Percentiles rank a stretch among this genome's conserved stretches.
Evolutionary conservation across 306 rosid genomes (phyloP).

Genomic region (Sicyos edulis): DNA sequence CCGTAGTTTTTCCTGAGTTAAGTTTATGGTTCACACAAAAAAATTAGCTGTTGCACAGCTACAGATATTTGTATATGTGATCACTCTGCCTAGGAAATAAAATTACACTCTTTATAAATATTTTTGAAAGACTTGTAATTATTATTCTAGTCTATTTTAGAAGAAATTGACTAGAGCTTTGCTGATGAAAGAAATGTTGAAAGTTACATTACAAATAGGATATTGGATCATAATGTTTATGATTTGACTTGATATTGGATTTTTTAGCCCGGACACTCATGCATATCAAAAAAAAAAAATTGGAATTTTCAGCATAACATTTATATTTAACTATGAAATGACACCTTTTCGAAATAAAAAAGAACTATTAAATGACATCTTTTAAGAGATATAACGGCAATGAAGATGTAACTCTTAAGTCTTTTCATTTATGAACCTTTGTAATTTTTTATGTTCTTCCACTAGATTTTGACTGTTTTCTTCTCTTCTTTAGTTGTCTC

Average conservation of each 20-base stretch:
- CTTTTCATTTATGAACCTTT: constrained; percentile 19
- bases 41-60: background rate
- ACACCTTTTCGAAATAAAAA: background rate
- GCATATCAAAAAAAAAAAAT: too few species aligned
- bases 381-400: background rate
- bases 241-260: background rate
- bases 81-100: background rate
- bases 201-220: background rate
- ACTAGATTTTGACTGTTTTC: background rate
- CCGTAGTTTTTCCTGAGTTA: background rate
- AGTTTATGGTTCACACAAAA: background rate
- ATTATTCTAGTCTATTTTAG: background rate
- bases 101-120: background rate
- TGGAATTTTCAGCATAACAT: background rate
- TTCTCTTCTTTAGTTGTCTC: constrained; percentile 63
- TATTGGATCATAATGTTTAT: background rate
- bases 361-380: background rate
- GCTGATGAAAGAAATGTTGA: background rate
- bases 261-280: too few species aligned
- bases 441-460: constrained; percentile 4
- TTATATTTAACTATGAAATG: constrained; percentile 8
- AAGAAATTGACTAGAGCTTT: background rate
- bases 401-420: background rate
- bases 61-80: background rate
- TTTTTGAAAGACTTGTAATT: background rate